phyloP scores from a whole-genome alignment of 148 eudicot genomes.

The Diospyros kaki region DNA sequence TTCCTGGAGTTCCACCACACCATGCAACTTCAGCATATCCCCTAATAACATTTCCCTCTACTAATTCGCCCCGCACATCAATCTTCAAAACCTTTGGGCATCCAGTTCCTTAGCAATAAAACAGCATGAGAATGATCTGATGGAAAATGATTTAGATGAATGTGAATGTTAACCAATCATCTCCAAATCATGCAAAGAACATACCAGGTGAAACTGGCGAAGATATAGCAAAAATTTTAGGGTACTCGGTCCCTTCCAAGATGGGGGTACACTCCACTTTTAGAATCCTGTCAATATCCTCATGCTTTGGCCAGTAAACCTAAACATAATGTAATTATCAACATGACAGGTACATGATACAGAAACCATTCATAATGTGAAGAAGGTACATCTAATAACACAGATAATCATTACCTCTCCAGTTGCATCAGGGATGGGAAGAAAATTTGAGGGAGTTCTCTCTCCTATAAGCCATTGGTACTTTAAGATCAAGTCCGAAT shows the following conservation, averaged over 20 bases:
- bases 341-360: no score
- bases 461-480: constrained; percentile 94
- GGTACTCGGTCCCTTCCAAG: constrained; percentile 63
- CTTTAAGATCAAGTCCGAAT: constrained; percentile 59
- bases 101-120: constrained; percentile 65
- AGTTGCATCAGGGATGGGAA: constrained; percentile 58
- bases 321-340: constrained; percentile 23
- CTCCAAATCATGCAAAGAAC: not conserved
- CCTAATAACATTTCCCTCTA: constrained; percentile 75
- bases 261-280: constrained; percentile 87
- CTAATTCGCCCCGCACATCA: constrained; percentile 76
- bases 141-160: not conserved
- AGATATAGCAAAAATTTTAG: constrained; percentile 86
- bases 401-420: constrained; percentile 53
- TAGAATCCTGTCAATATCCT: constrained; percentile 62
- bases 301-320: constrained; percentile 77
- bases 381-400: not conserved
- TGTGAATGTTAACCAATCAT: constrained; percentile 6
- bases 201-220: constrained; percentile 82
- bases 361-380: not conserved
- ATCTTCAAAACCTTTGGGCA: constrained; percentile 91
- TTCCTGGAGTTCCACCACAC: constrained; percentile 98
- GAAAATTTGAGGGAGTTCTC: constrained; percentile 61
- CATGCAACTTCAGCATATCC: constrained; percentile 90
- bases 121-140: constrained; percentile 15